Conservation (phyloP, 768 basidiomycete species). For the Agaricus sinodeliciosus region DNA sequence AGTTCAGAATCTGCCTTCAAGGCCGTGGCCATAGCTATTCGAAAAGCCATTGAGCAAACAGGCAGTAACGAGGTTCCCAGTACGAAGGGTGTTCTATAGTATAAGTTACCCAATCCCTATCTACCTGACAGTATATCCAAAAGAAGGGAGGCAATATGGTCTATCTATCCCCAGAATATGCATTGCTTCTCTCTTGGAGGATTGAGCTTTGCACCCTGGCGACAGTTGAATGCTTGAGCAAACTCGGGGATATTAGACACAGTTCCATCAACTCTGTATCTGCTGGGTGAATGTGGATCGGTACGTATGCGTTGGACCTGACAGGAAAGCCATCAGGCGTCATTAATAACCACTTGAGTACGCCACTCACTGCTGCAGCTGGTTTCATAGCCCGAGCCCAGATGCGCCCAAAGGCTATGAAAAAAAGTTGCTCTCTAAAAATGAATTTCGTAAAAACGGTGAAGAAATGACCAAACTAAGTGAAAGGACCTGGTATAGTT, state of each 20-base stretch:
- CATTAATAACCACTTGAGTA: neutral
- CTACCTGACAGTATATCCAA: constrained; percentile 7
- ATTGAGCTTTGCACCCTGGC: constrained; percentile 73
- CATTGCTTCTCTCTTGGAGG: constrained; percentile 77
- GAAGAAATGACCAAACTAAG: neutral
- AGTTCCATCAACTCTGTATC: constrained; percentile 81
- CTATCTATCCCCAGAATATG: constrained; percentile 65
- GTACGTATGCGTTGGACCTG: constrained; percentile 76
- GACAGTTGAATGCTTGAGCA: constrained; percentile 80
- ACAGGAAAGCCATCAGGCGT: constrained; percentile 1
- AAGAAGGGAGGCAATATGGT: constrained; percentile 4
- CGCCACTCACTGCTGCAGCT: constrained; percentile 56
- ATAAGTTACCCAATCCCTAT: constrained; percentile 3
- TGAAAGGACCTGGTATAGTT: constrained; percentile 55
- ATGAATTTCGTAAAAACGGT: constrained; percentile 1
- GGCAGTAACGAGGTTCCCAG: constrained; percentile 89
- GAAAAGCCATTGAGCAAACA: constrained; percentile 88
- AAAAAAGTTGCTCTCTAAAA: constrained; percentile 85
- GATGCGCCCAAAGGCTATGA: constrained; percentile 83
- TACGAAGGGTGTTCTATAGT: constrained; percentile 86
- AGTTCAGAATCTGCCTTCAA: constrained; percentile 99
- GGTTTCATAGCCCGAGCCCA: constrained; percentile 83
- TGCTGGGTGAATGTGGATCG: constrained; percentile 82
- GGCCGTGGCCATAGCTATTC: constrained; percentile 90
- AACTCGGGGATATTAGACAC: constrained; percentile 85